Evolutionary conservation across 805 yeast genomes (phyloP), one percentile per base, ranked within the genome.

Genomic region (Vanderwaltozyma tropicalis): DNA sequence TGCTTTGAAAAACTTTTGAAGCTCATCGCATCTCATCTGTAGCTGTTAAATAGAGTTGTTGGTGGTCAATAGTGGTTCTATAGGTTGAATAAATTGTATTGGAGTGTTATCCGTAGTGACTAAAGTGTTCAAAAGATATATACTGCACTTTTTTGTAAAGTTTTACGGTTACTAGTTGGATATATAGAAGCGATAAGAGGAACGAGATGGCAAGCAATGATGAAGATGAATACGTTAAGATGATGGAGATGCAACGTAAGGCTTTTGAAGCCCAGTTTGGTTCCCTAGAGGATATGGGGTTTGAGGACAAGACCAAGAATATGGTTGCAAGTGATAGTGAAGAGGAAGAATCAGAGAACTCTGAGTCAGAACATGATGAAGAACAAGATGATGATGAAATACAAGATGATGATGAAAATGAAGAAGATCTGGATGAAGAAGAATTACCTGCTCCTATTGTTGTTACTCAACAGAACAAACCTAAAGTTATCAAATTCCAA

Each of bases 231-330:
- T 52, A 56, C 31, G 32, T 45, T 16, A 44, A 36, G 29, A 47
- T 46, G 24, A 40, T 76, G 54, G 82, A 76, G 49, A 47, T 63
- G 17, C 82, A 78, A 49, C 59, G 84, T 39, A 52, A 62, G 18
- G 72, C 74, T 28, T 78, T 78, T 50, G 84, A 78, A 48, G 72
- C 73, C 3, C 82, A 76, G 55, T 78, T 78, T 50, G 83, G 83
- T 0, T 59, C 71, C 2, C 47, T 78, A 11, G 80, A 73, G 46
- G 61, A 61, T 2, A 55, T 76, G 68, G 78, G 78, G 5, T 72
- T 56, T 42, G 64, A 67, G 22, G 78, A 73, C 46, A 62, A 61
- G 47, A 62, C 69, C 6, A 65, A 61, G 35, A 31, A 40, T 20
- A 33, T 38, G 12, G 33, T 26, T 12, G 19, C 22, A 3, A 32